A percentile compares a stretch with the other conserved stretches of the same genome.
Evolutionary conservation across 495 filamentous ascomycete species (phyloP).

Genomic region (Copromyces sp.): DNA sequence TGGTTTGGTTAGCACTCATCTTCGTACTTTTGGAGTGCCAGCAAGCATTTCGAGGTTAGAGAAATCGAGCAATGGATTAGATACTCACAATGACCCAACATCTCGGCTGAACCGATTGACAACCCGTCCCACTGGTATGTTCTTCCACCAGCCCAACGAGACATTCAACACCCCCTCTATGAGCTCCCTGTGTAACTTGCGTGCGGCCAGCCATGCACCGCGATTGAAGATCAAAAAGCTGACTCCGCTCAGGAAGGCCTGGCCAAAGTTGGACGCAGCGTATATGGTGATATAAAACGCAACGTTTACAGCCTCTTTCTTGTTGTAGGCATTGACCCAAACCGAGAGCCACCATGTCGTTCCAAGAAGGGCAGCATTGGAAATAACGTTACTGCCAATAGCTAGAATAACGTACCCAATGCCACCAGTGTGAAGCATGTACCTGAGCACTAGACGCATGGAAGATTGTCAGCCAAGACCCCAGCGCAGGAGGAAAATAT

Average conservation of each 20-base stretch:
- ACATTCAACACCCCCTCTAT: slow-evolving; percentile 37
- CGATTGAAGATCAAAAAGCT: slow-evolving; percentile 26
- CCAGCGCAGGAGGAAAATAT: neutral
- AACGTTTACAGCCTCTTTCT: slow-evolving; percentile 21
- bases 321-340: slow-evolving; percentile 42
- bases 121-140: slow-evolving; percentile 44
- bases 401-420: slow-evolving; percentile 21
- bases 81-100: slow-evolving; percentile 30
- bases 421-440: slow-evolving; percentile 29
- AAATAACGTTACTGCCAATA: slow-evolving; percentile 19
- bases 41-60: neutral
- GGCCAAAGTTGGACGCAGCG: slow-evolving; percentile 21
- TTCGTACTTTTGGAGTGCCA: neutral
- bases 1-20: neutral
- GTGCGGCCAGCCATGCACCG: slow-evolving; percentile 37
- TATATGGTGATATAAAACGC: slow-evolving; percentile 31
- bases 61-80: neutral
- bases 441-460: slow-evolving; percentile 20
- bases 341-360: slow-evolving; percentile 34
- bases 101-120: slow-evolving; percentile 48
- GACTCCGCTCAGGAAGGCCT: slow-evolving; percentile 20
- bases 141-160: slow-evolving; percentile 46
- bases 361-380: slow-evolving; percentile 19
- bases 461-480: neutral
- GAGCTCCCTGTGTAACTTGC: slow-evolving; percentile 34